Percentiles rank a stretch among this genome's conserved stretches.
These are phyloP conservation scores for Orbilia quercus DNA, from an alignment of 2,329 filamentous ascomycete species.

Conservation along the genomic window DNA sequence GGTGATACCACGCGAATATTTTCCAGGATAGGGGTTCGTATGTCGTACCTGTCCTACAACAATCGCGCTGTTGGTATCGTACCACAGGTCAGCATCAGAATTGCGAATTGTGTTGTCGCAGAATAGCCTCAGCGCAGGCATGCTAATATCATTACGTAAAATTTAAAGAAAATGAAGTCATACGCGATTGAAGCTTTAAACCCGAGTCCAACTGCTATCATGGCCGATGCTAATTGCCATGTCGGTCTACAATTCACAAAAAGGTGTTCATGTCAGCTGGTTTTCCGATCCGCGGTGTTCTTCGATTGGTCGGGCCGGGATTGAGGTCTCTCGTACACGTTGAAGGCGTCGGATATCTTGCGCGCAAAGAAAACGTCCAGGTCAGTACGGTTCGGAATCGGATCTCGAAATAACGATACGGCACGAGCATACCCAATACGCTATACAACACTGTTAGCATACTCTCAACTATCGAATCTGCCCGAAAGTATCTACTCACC, in stretches of 20 bases:
- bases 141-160: conserved; percentile 51
- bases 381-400: too few species aligned
- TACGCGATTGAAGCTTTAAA: conserved; percentile 56
- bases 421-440: conserved; percentile 46
- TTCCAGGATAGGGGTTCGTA: conserved; percentile 58
- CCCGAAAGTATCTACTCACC: conserved; percentile 40
- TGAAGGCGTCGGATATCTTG: conserved; percentile 55
- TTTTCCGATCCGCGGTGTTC: background rate
- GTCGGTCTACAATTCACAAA: conserved; percentile 37
- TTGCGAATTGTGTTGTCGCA: conserved; percentile 39
- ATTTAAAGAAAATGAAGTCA: conserved; percentile 56
- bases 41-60: conserved; percentile 52
- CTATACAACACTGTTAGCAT: conserved; percentile 38
- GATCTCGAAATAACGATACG: conserved; percentile 1
- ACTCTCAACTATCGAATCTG: conserved; percentile 23
- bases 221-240: conserved; percentile 54
- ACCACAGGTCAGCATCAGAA: conserved; percentile 25
- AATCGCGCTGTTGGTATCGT: conserved; percentile 37
- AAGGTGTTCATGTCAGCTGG: conserved; percentile 18
- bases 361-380: background rate
- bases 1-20: too few species aligned
- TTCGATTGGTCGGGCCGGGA: conserved; percentile 8
- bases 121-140: background rate
- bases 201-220: conserved; percentile 53
- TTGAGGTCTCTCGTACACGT: conserved; percentile 35